These are phyloP conservation scores for Lizonia empirigonia DNA, from an alignment of 2,329 filamentous ascomycete genomes.

Conservation along the genomic window DNA sequence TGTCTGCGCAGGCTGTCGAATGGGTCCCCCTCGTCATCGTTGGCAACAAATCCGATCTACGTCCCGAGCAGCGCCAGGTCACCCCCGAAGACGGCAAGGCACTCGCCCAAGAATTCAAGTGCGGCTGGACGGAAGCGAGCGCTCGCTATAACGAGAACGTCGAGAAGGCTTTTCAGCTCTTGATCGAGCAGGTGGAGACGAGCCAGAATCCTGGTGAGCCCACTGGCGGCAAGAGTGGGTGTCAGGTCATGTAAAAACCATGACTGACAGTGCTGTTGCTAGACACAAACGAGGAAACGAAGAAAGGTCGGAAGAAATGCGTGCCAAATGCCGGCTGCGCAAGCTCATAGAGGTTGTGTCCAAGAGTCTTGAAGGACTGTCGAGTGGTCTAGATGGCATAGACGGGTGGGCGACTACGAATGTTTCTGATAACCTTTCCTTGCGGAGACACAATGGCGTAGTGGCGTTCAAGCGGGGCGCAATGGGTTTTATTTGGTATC, in stretches of 20 bases:
- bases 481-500: conserved; percentile 25
- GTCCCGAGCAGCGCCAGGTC: conserved; percentile 91
- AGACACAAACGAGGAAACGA: background rate
- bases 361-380: background rate
- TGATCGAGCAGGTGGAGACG: conserved; percentile 95
- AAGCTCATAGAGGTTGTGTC: background rate
- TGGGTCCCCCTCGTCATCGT: conserved; percentile 93
- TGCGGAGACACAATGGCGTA: conserved; percentile 29
- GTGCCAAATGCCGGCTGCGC: background rate
- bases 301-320: conserved; percentile 8
- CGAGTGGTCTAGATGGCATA: conserved; percentile 27
- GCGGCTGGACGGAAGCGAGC: conserved; percentile 93
- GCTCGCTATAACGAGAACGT: conserved; percentile 96
- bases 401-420: conserved; percentile 14
- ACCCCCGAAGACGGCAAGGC: conserved; percentile 82
- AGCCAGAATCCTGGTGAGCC: conserved; percentile 88
- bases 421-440: background rate
- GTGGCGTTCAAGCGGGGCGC: conserved; percentile 35
- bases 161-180: conserved; percentile 85
- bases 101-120: conserved; percentile 84
- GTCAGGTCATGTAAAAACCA: conserved; percentile 75
- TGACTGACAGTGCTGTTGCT: conserved; percentile 22
- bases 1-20: conserved; percentile 73
- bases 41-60: conserved; percentile 94
- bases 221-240: conserved; percentile 70